Conservation (phyloP, 352 stramenopile species). For the Lagenidium giganteum region DNA sequence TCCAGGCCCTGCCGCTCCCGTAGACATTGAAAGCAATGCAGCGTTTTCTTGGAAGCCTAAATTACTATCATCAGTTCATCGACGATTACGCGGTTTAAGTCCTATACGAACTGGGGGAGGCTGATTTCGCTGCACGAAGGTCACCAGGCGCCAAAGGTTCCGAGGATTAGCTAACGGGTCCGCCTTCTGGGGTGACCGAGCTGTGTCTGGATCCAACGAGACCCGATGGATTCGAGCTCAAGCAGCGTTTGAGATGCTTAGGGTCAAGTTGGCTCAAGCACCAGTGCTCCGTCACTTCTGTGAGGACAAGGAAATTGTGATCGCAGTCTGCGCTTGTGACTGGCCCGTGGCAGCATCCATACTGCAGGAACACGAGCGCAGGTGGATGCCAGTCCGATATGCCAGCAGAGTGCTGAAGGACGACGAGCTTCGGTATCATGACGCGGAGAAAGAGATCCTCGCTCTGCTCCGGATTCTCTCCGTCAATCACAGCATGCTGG, state of each 20-base stretch:
- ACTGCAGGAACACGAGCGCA: conserved; percentile 20
- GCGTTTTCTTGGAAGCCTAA: too few species aligned
- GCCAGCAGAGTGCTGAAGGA: conserved; percentile 11
- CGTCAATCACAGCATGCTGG: conserved; percentile 5
- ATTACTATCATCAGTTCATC: too few species aligned
- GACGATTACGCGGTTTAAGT: too few species aligned
- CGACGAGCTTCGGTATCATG: conserved; percentile 10
- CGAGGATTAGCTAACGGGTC: too few species aligned
- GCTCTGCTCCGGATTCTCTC: conserved; percentile 4
- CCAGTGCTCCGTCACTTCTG: conserved; percentile 12
- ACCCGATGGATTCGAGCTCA: too few species aligned
- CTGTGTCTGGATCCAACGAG: too few species aligned
- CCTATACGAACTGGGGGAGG: too few species aligned
- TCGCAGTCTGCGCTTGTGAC: conserved; percentile 14
- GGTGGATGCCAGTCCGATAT: conserved; percentile 16
- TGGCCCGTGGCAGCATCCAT: conserved; percentile 21
- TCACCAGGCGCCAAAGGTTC: too few species aligned
- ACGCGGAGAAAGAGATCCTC: conserved; percentile 14
- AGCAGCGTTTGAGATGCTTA: conserved; percentile 20
- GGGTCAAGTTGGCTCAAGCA: conserved; percentile 12
- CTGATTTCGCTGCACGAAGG: too few species aligned
- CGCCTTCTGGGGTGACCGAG: too few species aligned
- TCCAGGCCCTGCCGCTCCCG: too few species aligned
- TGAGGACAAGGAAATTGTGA: conserved; percentile 7
- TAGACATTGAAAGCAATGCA: too few species aligned